Percentiles rank a stretch among this genome's conserved stretches.
Evolutionary conservation across 2,329 filamentous ascomycete species (phyloP).

Genomic region (Gaeumannomyces sp.): DNA sequence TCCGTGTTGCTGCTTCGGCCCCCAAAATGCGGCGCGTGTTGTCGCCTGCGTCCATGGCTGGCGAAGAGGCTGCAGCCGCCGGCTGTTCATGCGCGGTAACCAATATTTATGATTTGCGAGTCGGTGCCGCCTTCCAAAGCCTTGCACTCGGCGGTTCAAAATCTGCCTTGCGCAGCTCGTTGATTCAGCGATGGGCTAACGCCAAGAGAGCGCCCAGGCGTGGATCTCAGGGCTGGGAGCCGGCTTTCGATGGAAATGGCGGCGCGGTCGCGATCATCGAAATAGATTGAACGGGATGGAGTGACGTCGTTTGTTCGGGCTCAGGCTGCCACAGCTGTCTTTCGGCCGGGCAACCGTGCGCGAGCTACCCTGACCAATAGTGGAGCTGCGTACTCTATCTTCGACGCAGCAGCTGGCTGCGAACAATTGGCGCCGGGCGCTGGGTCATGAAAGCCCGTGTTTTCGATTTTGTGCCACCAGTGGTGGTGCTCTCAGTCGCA

Average conservation of each 20-base stretch:
- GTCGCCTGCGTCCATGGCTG: neutral
- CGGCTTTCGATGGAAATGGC: neutral
- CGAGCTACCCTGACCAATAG: neutral
- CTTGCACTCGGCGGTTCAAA: neutral
- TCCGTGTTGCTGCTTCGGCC: neutral
- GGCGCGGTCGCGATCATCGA: neutral
- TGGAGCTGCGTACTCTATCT: neutral
- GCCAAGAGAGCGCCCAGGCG: too few relatives aligned
- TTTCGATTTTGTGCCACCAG: neutral
- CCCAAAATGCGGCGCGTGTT: slow-evolving; percentile 1
- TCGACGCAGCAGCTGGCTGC: neutral
- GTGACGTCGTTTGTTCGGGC: neutral
- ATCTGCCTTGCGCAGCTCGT: neutral
- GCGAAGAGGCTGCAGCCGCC: neutral
- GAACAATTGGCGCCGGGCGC: neutral
- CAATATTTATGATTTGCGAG: neutral
- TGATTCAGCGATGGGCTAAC: neutral
- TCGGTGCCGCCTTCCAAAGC: too few relatives aligned
- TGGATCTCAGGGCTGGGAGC: neutral
- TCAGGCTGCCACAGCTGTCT: too few relatives aligned
- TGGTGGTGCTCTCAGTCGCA: too few relatives aligned
- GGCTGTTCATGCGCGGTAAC: neutral
- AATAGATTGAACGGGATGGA: neutral
- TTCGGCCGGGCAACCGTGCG: neutral
- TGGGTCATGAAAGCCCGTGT: neutral